Evolutionary conservation across 805 yeast genomes (phyloP).

Genomic region (Cyberlindnera subsufficiens): DNA sequence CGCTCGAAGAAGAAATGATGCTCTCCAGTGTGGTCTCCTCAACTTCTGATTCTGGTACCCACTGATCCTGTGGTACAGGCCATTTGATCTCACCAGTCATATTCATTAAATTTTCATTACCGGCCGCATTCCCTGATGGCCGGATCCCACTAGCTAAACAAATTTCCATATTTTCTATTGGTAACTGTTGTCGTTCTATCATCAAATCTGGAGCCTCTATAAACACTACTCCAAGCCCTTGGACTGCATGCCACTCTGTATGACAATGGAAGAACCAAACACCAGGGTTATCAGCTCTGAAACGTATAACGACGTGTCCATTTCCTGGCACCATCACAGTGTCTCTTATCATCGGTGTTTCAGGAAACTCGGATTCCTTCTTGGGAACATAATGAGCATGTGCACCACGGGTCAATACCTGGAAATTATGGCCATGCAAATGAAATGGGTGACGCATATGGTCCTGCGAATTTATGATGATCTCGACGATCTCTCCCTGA

Average conservation of each 20-base stretch:
- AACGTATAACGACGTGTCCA: conserved; percentile 62
- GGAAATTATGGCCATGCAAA: conserved; percentile 70
- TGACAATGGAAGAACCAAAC: conserved; percentile 95
- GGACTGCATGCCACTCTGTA: conserved; percentile 78
- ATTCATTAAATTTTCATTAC: conserved; percentile 48
- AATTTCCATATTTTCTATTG: conserved; percentile 39
- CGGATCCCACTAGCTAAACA: conserved; percentile 44
- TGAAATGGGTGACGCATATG: conserved; percentile 78
- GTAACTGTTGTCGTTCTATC: conserved; percentile 33
- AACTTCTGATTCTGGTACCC: not conserved
- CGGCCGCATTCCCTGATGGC: conserved; percentile 67
- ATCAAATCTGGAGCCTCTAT: conserved; percentile 63
- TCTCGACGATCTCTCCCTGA: conserved; percentile 59
- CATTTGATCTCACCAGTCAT: conserved; percentile 37
- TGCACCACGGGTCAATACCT: conserved; percentile 46
- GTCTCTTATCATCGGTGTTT: conserved; percentile 60
- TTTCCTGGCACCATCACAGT: conserved; percentile 63
- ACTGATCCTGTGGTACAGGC: not conserved
- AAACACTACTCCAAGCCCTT: conserved; percentile 68
- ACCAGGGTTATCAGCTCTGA: conserved; percentile 83
- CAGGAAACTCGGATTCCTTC: conserved; percentile 32
- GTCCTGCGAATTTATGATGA: conserved; percentile 72
- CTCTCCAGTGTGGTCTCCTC: too few relatives aligned
- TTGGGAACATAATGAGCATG: conserved; percentile 25
- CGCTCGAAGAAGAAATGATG: too few relatives aligned